Evolutionary conservation across 805 yeast genomes (phyloP), one percentile per base, ranked within the genome.

Genomic region (Grigorovia yakushimaensis): DNA sequence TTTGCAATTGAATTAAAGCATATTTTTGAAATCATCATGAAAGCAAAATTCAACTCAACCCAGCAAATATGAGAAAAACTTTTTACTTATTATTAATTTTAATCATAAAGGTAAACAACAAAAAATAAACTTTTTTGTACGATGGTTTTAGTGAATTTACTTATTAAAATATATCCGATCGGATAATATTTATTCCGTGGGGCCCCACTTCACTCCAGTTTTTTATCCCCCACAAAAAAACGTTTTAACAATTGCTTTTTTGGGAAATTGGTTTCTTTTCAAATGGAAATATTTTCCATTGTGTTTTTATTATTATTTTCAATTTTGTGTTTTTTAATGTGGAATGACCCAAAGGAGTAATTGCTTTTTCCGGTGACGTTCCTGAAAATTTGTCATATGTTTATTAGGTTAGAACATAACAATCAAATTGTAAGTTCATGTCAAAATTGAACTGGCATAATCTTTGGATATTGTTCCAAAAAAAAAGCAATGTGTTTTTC

Each of bases 1-100:
- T 53, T 53, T 19, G 41, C 51, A 13, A 54, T 51, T 39, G 47
- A 40, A 15, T 27, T 15, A 27, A 27, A 27, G n/a, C n/a, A n/a
- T n/a, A n/a, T n/a, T n/a, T n/a, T n/a, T n/a, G n/a, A n/a, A n/a
- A n/a, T n/a, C n/a, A n/a, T n/a, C n/a, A n/a, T n/a, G n/a, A n/a
- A 27, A 15, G 4, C 33, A 27, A 4, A 27, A 10, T 27, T 27
- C 3, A 27, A 10, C 13, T 27, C 33, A 27, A 27, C 4, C 33
- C 33, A 27, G 33, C 33, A 27, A 7, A 10, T 10, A 10, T 27
- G 9, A 27, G 13, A 27, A 15, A 27, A 27, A 27, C 9, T 10
- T 27, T 27, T 27, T 27, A 27, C 33, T 2, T 27, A 27, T 27
- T 27, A 27, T 27, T 27, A 27, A 10, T 27, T 27, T 27, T 27